Base-by-base conservation (phyloP, 1,139 yeast species). In the Pichia cactophila region DNA sequence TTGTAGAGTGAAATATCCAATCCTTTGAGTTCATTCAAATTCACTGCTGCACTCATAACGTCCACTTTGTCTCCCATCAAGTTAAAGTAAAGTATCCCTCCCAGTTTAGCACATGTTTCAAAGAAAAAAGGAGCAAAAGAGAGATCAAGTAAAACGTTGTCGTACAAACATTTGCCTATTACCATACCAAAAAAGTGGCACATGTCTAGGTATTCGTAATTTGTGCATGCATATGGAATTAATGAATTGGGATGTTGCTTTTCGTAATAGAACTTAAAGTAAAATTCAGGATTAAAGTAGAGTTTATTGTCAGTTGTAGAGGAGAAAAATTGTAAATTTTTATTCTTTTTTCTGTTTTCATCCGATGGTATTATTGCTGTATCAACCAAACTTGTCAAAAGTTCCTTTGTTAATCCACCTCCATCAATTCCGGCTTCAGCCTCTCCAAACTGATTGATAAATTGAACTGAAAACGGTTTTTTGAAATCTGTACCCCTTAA, bases 381-480 rank as follows among this genome's bases (percentile, higher is more conserved):
- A 10, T 70, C 70, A 1, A 84, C 79, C 0, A 88, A 82, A 45
- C 84, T 72, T 2, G 92, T 88, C 49, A 92, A 69, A 57, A 92
- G 83, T 60, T 92, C 98, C 63, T 92, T 90, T 0, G 97, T 90
- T 26, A 92, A 72, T 2, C 98, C 98, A 11, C 98, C 98, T 5
- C 98, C 98, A 66, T 92, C 98, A 48, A 92, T 84, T 1, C 98
- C 98, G 0, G 86, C 92, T 60, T 86, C 95, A 23, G 44, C 52
- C 29, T 77, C 79, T 0, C 95, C 96, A 65, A 83, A 78, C 52
- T 83, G 78, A 60, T 86, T 86, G 46, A 70, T 71, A 60, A 92
- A 89, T 7, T 76, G 74, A 4, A 92, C 89, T 2, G 77, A 71
- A 16, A 90, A 66, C 37, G 72, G 74, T 26, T 75, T 64, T 59